A percentile compares a stretch with the other conserved stretches of the same genome.
Evolutionary conservation across 1,284 basidiomycete genomes (phyloP).

Genomic region (Ceratobasidium sp.): DNA sequence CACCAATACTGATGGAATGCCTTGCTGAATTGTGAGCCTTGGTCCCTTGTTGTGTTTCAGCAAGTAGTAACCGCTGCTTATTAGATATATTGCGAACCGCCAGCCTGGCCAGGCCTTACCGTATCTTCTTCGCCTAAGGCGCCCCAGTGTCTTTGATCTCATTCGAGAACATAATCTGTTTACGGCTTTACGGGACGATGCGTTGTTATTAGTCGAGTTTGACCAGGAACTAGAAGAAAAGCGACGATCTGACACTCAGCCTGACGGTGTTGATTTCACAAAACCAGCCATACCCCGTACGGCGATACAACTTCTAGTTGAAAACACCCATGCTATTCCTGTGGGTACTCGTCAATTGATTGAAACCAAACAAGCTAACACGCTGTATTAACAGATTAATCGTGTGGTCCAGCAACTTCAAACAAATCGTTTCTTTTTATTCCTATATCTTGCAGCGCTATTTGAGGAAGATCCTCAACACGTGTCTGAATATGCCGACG

Average conservation of each 20-base stretch:
- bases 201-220: slow-evolving; percentile 91
- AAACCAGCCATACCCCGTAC: slow-evolving; percentile 58
- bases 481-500: slow-evolving; percentile 84
- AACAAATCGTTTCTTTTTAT: slow-evolving; percentile 83
- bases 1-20: slow-evolving; percentile 86
- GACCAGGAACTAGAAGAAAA: slow-evolving; percentile 87
- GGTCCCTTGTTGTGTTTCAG: neutral
- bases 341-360: slow-evolving; percentile 59
- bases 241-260: slow-evolving; percentile 56
- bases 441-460: slow-evolving; percentile 92
- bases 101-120: slow-evolving; percentile 95
- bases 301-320: slow-evolving; percentile 89
- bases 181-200: slow-evolving; percentile 94
- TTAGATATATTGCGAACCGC: slow-evolving; percentile 83
- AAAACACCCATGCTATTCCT: slow-evolving; percentile 96
- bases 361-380: neutral
- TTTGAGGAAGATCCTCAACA: slow-evolving; percentile 89
- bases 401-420: slow-evolving; percentile 91
- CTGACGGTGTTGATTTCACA: slow-evolving; percentile 38
- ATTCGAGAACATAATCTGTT: slow-evolving; percentile 96
- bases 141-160: slow-evolving; percentile 93
- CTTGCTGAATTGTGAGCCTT: slow-evolving; percentile 85
- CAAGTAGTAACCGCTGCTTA: slow-evolving; percentile 8
- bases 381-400: slow-evolving; percentile 70
- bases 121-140: slow-evolving; percentile 87